Conservation (phyloP, 495 filamentous ascomycete genomes). For the Pyrenula massariospora region DNA sequence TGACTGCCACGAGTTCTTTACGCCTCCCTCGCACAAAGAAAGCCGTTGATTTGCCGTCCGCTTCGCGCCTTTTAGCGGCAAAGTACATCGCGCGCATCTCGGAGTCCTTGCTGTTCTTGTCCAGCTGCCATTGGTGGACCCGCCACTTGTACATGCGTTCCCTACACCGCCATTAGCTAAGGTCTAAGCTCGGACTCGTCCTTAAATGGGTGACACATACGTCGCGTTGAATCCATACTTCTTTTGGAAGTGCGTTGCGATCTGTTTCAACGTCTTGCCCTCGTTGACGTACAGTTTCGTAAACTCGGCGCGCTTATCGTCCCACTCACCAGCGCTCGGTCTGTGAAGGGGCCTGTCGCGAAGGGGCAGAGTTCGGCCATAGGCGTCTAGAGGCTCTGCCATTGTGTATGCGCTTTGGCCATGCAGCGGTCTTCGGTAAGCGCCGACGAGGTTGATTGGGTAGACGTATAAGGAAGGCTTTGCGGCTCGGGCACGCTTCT, state of each 20-base stretch:
- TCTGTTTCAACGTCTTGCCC: neutral
- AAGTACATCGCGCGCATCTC: slow-evolving; percentile 4
- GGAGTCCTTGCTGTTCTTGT: slow-evolving; percentile 6
- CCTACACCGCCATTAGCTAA: neutral
- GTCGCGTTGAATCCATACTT: slow-evolving; percentile 2
- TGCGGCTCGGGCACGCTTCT: neutral
- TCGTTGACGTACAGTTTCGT: slow-evolving; percentile 2
- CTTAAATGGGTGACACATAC: neutral
- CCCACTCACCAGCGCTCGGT: slow-evolving; percentile 2
- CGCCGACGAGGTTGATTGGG: neutral
- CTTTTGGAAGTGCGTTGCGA: neutral
- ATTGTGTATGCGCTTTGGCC: neutral
- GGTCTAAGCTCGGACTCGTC: neutral
- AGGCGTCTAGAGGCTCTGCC: neutral
- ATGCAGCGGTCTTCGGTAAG: neutral
- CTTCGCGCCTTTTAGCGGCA: neutral
- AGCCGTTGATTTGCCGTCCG: neutral
- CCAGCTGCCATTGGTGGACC: slow-evolving; percentile 2
- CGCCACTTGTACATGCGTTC: slow-evolving; percentile 5
- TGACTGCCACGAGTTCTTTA: neutral
- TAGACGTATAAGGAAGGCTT: neutral
- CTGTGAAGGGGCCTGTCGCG: neutral
- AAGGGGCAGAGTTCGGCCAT: neutral
- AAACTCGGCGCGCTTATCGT: neutral
- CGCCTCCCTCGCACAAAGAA: slow-evolving; percentile 3